A percentile compares a stretch with the other conserved stretches of the same genome.
Conservation (phyloP, 805 yeast species). For the Ogataea pini region DNA sequence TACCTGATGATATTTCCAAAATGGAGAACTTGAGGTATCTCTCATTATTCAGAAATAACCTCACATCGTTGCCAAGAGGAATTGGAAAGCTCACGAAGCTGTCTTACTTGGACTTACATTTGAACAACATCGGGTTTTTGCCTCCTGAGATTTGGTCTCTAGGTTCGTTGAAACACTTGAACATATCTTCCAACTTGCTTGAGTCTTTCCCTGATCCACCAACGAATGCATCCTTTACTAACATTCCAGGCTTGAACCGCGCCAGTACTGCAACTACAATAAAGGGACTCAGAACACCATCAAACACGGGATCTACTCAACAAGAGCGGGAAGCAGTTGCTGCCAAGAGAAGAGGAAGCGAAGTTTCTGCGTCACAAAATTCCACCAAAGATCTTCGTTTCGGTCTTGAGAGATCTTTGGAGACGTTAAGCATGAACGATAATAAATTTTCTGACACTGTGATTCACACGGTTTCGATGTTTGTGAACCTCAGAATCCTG, state of each 20-base stretch:
- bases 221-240: conserved; percentile 25
- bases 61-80: conserved; percentile 67
- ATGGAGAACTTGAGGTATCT: conserved; percentile 62
- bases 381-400: conserved; percentile 7
- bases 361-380: conserved; percentile 11
- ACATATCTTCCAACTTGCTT: conserved; percentile 72
- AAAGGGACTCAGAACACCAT: neutral
- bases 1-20: conserved; percentile 68
- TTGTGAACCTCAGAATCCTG: conserved; percentile 58
- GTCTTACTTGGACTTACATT: conserved; percentile 74
- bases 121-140: conserved; percentile 73
- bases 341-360: conserved; percentile 16
- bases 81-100: conserved; percentile 62
- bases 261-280: conserved; percentile 8
- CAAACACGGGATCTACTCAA: conserved; percentile 2
- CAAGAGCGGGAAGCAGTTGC: neutral
- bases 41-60: conserved; percentile 72
- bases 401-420: conserved; percentile 38
- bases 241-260: conserved; percentile 13
- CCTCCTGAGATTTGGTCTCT: conserved; percentile 70
- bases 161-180: conserved; percentile 55
- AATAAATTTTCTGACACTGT: conserved; percentile 79
- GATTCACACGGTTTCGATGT: conserved; percentile 63
- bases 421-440: conserved; percentile 70
- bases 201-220: conserved; percentile 58